These are phyloP conservation scores for Pythium vanterpoolii DNA, from an alignment of 352 stramenopile genomes.

Conservation along the genomic window DNA sequence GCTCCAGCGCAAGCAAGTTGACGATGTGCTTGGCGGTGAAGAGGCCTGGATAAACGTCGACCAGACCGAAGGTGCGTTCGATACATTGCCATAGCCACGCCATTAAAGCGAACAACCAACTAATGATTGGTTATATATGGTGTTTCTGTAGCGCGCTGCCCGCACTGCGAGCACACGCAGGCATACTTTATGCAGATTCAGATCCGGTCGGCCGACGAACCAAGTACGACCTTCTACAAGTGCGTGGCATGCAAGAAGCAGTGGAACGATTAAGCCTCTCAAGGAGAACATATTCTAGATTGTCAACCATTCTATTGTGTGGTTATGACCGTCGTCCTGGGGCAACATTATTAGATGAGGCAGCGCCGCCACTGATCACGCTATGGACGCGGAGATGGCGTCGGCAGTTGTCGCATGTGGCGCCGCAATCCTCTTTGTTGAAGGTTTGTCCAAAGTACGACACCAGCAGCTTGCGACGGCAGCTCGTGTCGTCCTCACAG, in stretches of 20 bases:
- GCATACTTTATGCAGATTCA: conserved; percentile 99
- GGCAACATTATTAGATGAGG: neutral
- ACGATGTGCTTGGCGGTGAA: conserved; percentile 97
- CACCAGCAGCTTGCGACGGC: conserved; percentile 68
- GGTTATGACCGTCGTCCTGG: neutral
- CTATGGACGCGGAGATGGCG: conserved; percentile 34
- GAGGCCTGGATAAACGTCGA: conserved; percentile 99
- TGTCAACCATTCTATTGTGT: neutral
- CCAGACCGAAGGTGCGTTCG: conserved; percentile 88
- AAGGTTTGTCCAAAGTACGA: conserved; percentile 82
- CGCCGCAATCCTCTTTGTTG: conserved; percentile 52
- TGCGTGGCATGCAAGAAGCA: conserved; percentile 97
- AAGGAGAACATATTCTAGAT: neutral
- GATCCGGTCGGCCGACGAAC: conserved; percentile 98
- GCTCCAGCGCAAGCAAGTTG: conserved; percentile 96
- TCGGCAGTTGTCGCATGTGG: conserved; percentile 65
- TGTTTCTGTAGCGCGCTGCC: conserved; percentile 78
- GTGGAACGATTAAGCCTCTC: conserved; percentile 88
- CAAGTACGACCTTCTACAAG: conserved; percentile 99
- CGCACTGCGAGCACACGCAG: conserved; percentile 93
- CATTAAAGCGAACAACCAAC: neutral
- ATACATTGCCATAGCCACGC: neutral
- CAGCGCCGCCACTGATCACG: conserved; percentile 16
- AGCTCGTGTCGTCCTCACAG: conserved; percentile 71
- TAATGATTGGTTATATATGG: neutral